Base-by-base conservation (phyloP, 345 rosid genomes). In the Citrus hindsii region DNA sequence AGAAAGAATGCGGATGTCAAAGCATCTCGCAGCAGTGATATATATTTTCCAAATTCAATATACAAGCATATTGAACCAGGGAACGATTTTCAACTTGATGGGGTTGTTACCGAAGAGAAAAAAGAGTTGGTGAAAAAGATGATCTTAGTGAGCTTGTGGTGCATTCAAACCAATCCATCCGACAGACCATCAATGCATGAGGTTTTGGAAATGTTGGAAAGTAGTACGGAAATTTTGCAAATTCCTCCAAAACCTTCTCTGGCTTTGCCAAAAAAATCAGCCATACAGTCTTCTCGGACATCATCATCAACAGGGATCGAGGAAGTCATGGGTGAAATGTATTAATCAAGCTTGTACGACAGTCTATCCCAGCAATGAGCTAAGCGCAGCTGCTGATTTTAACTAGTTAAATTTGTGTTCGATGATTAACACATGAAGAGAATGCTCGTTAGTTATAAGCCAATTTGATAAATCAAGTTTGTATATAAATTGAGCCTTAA, bases 121-220 rank as follows among this genome's bases (percentile, higher is more conserved):
- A 65, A 58, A 25, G 64, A 68, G 55, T n/a, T 51, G 4, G 83
- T 67, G 0, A 83, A 60, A 71, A 82, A 80, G 77, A 77, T 85
- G 87, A 79, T 80, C 1, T 25, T 77, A 2, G 84, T 88, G 72
- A 83, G 86, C 21, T 48, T 86, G 28, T 86, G 89, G 89, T 83
- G 91, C 74, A 82, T 85, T 56, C 89, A 86, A 33, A 79, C 86
- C 19, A 75, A 61, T 80, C 89, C 91, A n/a, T 73, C 53, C 2
- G 85, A 85, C 30, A 87, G 89, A 76, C 89, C 89, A 28, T 69
- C 89, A 16, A 88, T 86, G 83, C 80, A 7, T 27, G 67, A 70
- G 65, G 85, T 69, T 0, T 28, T 86, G 25, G 87, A 84, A n/a
- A 86, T 82, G 87, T 14, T 86, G 56, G 83, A 32, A 22, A 38